Evolutionary conservation across 2,329 filamentous ascomycete species (phyloP).

Genomic region (Scolecobasidium constrictum): DNA sequence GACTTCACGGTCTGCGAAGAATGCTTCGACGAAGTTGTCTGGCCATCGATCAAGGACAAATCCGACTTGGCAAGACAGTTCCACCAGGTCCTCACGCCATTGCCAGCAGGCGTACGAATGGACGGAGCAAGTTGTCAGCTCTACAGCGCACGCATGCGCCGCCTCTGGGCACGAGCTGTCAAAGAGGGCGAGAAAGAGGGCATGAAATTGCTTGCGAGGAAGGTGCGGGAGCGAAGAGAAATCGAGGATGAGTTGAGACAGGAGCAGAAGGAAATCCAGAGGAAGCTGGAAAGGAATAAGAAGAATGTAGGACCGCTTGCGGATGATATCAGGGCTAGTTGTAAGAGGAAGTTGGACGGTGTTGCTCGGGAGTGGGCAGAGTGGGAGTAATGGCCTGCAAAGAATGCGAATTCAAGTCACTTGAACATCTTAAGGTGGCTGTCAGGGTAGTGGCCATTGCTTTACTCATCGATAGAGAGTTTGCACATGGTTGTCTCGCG

Average conservation of each 20-base stretch:
- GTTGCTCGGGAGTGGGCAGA: conserved; percentile 10
- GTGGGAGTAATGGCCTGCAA: conserved; percentile 9
- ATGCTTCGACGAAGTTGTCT: conserved; percentile 74
- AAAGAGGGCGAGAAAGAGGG: conserved; percentile 44
- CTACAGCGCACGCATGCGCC: conserved; percentile 70
- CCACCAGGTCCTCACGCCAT: conserved; percentile 27
- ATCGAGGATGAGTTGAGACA: conserved; percentile 50
- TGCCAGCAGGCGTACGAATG: conserved; percentile 29
- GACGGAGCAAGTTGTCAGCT: conserved; percentile 58
- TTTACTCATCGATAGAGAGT: too few species aligned
- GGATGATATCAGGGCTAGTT: conserved; percentile 4
- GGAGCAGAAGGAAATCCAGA: conserved; percentile 18
- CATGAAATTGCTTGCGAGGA: conserved; percentile 51
- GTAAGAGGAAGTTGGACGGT: conserved; percentile 8
- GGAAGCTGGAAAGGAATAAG: conserved; percentile 16
- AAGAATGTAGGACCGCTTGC: background rate
- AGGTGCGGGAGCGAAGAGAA: conserved; percentile 45
- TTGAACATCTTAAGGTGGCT: too few species aligned
- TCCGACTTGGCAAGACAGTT: conserved; percentile 40
- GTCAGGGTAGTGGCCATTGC: too few species aligned
- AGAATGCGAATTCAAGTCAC: too few species aligned
- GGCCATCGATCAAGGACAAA: conserved; percentile 48
- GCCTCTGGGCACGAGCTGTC: conserved; percentile 58
- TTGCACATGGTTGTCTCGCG: too few species aligned
- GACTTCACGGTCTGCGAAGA: conserved; percentile 78